phyloP scores from a whole-genome alignment of 306 rosid genomes.

The Malus sieversii region DNA sequence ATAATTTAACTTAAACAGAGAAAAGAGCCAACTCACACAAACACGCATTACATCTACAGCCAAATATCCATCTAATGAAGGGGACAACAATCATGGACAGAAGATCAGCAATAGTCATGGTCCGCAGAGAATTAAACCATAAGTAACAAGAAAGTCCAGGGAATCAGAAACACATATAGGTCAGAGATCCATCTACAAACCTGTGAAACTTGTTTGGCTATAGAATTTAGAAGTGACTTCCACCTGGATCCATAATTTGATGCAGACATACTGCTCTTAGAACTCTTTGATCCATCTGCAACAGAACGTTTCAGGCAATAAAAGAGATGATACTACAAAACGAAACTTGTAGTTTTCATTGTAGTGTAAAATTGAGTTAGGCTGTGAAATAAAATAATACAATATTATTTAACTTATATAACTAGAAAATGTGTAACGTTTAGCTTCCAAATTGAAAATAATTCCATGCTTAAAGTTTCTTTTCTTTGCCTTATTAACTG shows the following conservation, averaged over 20 bases:
- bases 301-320: conserved; percentile 5
- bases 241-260: conserved; percentile 52
- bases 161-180: neutral
- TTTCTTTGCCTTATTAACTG: neutral
- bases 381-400: neutral
- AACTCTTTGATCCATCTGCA: conserved; percentile 49
- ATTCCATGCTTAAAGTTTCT: neutral
- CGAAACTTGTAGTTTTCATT: neutral
- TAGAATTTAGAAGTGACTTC: conserved; percentile 58
- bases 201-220: conserved; percentile 94
- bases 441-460: neutral
- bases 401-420: neutral
- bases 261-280: conserved; percentile 31
- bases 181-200: conserved; percentile 24
- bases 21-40: neutral
- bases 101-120: neutral
- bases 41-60: neutral
- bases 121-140: neutral
- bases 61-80: neutral
- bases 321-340: neutral
- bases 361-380: neutral
- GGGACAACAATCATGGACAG: neutral
- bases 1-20: neutral
- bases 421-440: neutral
- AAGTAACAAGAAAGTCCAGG: neutral